phyloP scores from a whole-genome alignment of 257 asterid species.

The Echium plantagineum region DNA sequence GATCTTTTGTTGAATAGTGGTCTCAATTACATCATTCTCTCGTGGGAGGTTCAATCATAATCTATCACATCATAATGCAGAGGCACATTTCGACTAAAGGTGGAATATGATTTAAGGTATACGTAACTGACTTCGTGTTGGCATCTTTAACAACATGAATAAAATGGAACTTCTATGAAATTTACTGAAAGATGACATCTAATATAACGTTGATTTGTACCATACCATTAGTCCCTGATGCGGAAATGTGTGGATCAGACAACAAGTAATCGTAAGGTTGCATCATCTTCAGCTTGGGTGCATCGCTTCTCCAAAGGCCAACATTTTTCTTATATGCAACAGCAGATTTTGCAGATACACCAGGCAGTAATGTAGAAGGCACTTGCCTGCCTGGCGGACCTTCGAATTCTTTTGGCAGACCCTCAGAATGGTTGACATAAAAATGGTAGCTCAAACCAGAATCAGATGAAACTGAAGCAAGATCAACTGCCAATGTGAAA shows the following conservation, averaged over 20 bases:
- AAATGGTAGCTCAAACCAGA: slow-evolving; percentile 56
- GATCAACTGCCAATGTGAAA: slow-evolving; percentile 45
- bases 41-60: background rate
- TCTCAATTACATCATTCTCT: background rate
- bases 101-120: too few species aligned
- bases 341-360: slow-evolving; percentile 58
- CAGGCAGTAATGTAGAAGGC: slow-evolving; percentile 44
- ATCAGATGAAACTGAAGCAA: slow-evolving; percentile 45
- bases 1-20: background rate
- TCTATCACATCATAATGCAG: background rate
- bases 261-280: slow-evolving; percentile 67
- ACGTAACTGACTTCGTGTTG: too few species aligned
- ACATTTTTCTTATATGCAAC: slow-evolving; percentile 48
- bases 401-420: slow-evolving; percentile 39
- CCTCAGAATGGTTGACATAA: slow-evolving; percentile 42
- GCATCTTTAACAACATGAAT: too few species aligned
- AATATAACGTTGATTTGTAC: background rate
- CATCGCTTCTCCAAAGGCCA: slow-evolving; percentile 65
- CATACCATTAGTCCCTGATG: slow-evolving; percentile 56
- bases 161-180: background rate
- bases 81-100: background rate
- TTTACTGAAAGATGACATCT: background rate
- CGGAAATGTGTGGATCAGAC: slow-evolving; percentile 72
- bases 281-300: slow-evolving; percentile 55
- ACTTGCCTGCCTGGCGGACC: slow-evolving; percentile 18